Base-by-base conservation (phyloP, 108 stramenopile genomes). In the Fragilariopsis cylindrus region DNA sequence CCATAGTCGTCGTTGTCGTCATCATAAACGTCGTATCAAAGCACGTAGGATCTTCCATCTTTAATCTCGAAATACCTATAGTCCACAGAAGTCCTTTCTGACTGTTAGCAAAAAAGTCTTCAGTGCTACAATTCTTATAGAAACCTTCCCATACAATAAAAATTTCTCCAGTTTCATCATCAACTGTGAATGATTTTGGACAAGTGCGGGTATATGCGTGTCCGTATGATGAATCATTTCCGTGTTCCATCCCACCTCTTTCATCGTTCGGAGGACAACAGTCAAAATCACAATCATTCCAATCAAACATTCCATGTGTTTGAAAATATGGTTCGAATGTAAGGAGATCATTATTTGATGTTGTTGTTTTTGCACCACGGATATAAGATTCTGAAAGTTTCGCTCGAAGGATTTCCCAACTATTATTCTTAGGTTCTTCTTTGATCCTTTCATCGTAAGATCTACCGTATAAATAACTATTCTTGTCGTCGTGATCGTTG, bases 81-180 rank as follows among this genome's bases (percentile, higher is more conserved):
- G 64, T 60, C 73, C 73, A 74, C 5, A 48, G 19, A 6, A 74
- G 64, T 7, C 49, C 49, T 11, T 13, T 13, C 30, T 48, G 49
- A 30, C 30, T 30, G 30, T 30, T 30, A 30, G 30, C 30, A 62
- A 45, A 45, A 12, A 9, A 6, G 19, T 12, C 43, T 11, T 48
- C 48, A 39, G 57, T 42, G 9, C 30, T 30, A 30, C 72, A 73
- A 48, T 63, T 62, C 47, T 73, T 57, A 60, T 73, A 64, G 44
- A 74, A 73, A 4, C 72, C 72, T 40, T 73, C 62, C 72, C 72
- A 73, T 21, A 49, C 39, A 18, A 73, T 64, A 45, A 73, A 73
- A 12, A 73, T 30, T 12, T 64, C 62, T 39, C 57, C 72, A 12
- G 60, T 62, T 21, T 62, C 0, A 7, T 62, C 47, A 46, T 73